Conservation (phyloP, 305 asterid species). For the Solanum hybrid region DNA sequence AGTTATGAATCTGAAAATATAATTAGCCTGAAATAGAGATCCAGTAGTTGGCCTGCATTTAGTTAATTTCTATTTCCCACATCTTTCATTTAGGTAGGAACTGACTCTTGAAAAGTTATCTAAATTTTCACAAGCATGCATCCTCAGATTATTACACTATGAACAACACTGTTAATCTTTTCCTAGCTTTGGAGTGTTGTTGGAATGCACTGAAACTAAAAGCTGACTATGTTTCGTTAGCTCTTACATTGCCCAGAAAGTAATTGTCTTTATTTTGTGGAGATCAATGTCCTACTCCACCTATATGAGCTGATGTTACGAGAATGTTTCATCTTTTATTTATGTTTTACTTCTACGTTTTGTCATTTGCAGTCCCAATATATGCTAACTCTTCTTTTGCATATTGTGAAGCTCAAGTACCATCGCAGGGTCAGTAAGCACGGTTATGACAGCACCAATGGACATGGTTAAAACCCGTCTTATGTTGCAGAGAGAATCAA, state of each 20-base stretch:
- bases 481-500: conserved; percentile 80
- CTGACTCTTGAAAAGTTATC: neutral
- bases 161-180: neutral
- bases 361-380: neutral
- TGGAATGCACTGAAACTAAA: neutral
- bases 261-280: neutral
- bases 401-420: conserved; percentile 66
- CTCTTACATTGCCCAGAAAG: neutral
- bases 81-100: neutral
- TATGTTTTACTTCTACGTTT: neutral
- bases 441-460: conserved; percentile 79
- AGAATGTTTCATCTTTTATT: neutral
- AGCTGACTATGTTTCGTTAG: neutral
- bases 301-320: neutral
- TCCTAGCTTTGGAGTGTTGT: neutral
- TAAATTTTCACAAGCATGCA: neutral
- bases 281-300: neutral
- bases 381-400: conserved; percentile 23
- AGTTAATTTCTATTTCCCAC: neutral
- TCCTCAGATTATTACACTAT: neutral
- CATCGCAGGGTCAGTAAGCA: conserved; percentile 74
- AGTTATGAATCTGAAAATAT: neutral
- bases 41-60: neutral
- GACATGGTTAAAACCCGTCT: conserved; percentile 96
- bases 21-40: neutral